Conservation (phyloP, 331 rosid species). For the Saraca asoca region DNA sequence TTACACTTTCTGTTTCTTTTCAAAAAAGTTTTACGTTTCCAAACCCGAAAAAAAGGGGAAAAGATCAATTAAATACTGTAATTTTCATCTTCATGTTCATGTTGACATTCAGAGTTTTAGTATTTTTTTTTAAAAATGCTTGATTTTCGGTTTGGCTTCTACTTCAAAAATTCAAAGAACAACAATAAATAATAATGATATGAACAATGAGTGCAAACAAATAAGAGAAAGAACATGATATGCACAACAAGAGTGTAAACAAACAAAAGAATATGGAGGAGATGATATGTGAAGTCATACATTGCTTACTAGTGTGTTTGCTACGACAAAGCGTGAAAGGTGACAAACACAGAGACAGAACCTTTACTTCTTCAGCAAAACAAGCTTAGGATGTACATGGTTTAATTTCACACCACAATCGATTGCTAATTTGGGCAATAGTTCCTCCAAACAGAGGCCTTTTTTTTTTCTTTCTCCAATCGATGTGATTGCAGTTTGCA, state of each 20-base stretch:
- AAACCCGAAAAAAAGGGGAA: background rate
- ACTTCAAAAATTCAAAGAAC: conserved; percentile 31
- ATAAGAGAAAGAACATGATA: conserved; percentile 39
- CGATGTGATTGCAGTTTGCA: too few species aligned
- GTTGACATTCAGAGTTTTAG: conserved; percentile 3
- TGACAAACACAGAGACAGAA: background rate
- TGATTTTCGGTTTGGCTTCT: conserved; percentile 30
- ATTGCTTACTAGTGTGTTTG: conserved; percentile 40
- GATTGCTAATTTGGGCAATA: conserved; percentile 26
- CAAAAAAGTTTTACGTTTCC: background rate
- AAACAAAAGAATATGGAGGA: conserved; percentile 35
- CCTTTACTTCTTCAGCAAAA: conserved; percentile 63
- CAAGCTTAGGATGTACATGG: conserved; percentile 28
- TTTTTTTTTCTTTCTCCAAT: too few species aligned
- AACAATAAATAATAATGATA: background rate
- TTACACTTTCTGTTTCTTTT: background rate
- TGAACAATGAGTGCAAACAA: conserved; percentile 13
- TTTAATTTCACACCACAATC: conserved; percentile 28
- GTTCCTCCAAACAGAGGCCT: background rate
- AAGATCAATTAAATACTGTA: too few species aligned
- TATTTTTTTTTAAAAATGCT: too few species aligned
- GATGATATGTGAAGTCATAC: conserved; percentile 16
- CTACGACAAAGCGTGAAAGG: conserved; percentile 32
- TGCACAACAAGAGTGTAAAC: conserved; percentile 19
- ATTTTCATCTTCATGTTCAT: background rate